phyloP scores from a whole-genome alignment of 225 moss, liverwort and hornwort genomes.

The Bryoerythrophyllum caledonicum region DNA sequence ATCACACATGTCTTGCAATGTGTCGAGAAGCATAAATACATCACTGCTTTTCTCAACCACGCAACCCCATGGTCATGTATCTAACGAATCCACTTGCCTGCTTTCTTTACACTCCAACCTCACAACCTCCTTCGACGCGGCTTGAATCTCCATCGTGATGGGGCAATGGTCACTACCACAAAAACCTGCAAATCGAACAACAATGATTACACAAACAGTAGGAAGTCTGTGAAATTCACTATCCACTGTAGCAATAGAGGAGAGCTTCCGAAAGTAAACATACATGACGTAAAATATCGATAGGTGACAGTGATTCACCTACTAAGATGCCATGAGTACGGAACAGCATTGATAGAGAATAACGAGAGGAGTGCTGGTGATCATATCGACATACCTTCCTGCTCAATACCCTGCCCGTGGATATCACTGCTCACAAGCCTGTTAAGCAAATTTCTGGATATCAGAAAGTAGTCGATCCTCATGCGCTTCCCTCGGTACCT shows the following conservation, averaged over 20 bases:
- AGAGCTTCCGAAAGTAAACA: neutral
- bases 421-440: conserved; percentile 61
- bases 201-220: neutral
- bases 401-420: conserved; percentile 74
- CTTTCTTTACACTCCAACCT: conserved; percentile 50
- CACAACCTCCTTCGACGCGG: conserved; percentile 33
- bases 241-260: conserved; percentile 7
- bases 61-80: conserved; percentile 27
- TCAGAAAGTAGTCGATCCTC: conserved; percentile 84
- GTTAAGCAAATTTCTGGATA: conserved; percentile 50
- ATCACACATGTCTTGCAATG: conserved; percentile 41
- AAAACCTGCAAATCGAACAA: conserved; percentile 37
- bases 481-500: conserved; percentile 92
- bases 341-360: conserved; percentile 1
- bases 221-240: neutral
- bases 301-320: neutral
- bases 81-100: conserved; percentile 48
- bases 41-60: conserved; percentile 14
- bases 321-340: neutral
- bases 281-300: neutral
- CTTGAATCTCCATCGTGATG: conserved; percentile 49
- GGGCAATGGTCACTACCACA: conserved; percentile 61
- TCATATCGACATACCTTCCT: conserved; percentile 51
- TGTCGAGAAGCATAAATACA: conserved; percentile 19
- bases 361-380: conserved; percentile 8